These are phyloP conservation scores for Mollisiaceae sp. DNA, from an alignment of 2,329 filamentous ascomycete genomes.

Conservation along the genomic window DNA sequence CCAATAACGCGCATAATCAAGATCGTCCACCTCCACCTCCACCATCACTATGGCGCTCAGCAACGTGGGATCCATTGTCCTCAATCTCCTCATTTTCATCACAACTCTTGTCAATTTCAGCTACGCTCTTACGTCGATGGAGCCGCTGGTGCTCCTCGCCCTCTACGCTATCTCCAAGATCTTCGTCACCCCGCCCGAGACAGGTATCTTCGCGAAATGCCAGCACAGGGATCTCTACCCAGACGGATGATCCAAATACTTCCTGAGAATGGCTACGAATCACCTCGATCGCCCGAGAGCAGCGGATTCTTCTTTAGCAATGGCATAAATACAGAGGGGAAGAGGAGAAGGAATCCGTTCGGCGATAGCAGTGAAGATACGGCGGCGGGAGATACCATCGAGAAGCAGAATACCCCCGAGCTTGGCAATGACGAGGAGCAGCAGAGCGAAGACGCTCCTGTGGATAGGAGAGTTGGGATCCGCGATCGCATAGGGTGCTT, in stretches of 20 bases:
- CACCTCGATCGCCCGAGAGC: slow-evolving; percentile 37
- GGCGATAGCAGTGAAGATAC: not conserved
- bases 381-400: not conserved
- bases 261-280: slow-evolving; percentile 45
- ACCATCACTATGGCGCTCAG: slow-evolving; percentile 52
- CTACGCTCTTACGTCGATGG: slow-evolving; percentile 55
- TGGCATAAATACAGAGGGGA: slow-evolving; percentile 13
- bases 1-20: not conserved
- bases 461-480: slow-evolving; percentile 44
- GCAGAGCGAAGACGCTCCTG: not conserved
- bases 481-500: slow-evolving; percentile 58
- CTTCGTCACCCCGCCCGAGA: slow-evolving; percentile 53
- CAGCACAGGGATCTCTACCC: slow-evolving; percentile 40
- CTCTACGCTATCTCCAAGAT: slow-evolving; percentile 57
- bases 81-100: slow-evolving; percentile 58
- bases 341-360: slow-evolving; percentile 21
- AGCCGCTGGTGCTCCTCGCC: slow-evolving; percentile 52
- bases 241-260: slow-evolving; percentile 30
- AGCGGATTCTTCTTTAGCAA: slow-evolving; percentile 20
- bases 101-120: slow-evolving; percentile 59
- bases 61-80: slow-evolving; percentile 57
- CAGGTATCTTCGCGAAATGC: slow-evolving; percentile 47
- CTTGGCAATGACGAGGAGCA: slow-evolving; percentile 5
- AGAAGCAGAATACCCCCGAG: not conserved
- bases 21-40: slow-evolving; percentile 6